Conservation (phyloP, 2,329 filamentous ascomycete genomes). For the Ophiostoma pallidulum region DNA sequence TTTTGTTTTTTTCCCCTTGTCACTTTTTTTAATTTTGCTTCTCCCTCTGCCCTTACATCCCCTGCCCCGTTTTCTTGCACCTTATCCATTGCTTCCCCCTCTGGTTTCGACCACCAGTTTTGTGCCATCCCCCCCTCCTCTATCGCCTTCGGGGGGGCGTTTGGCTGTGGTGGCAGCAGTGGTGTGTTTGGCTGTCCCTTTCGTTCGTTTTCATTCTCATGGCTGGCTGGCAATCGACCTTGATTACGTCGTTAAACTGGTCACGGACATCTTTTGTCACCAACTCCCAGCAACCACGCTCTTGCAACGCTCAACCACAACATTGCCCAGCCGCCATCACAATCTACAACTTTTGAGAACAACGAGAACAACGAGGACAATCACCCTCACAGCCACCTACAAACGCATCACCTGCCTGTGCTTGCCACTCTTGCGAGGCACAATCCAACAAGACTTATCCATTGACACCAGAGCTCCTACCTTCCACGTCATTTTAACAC, state of each 20-base stretch:
- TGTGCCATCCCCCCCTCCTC: too few species aligned
- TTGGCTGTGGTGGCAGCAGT: too few species aligned
- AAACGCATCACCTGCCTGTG: slow-evolving; percentile 2
- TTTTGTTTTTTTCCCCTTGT: too few species aligned
- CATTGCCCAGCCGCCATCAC: neutral
- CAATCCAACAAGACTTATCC: slow-evolving; percentile 2
- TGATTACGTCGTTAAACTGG: slow-evolving; percentile 15
- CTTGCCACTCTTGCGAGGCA: slow-evolving; percentile 1
- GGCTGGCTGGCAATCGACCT: slow-evolving; percentile 5
- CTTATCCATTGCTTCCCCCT: too few species aligned
- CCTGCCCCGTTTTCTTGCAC: too few species aligned
- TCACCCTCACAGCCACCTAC: neutral
- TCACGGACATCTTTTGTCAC: slow-evolving; percentile 3
- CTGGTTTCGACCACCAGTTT: too few species aligned
- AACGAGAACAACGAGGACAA: neutral
- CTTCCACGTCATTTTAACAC: too few species aligned
- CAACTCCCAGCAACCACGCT: neutral
- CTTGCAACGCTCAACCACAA: neutral
- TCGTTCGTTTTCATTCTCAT: too few species aligned
- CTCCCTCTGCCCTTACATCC: too few species aligned
- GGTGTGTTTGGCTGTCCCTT: slow-evolving; percentile 21
- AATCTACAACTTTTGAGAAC: neutral
- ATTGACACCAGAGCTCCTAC: slow-evolving; percentile 1
- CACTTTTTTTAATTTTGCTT: too few species aligned
- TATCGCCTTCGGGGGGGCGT: too few species aligned